Conservation (phyloP, 768 basidiomycete genomes). For the Rhizopogon salebrosus region DNA sequence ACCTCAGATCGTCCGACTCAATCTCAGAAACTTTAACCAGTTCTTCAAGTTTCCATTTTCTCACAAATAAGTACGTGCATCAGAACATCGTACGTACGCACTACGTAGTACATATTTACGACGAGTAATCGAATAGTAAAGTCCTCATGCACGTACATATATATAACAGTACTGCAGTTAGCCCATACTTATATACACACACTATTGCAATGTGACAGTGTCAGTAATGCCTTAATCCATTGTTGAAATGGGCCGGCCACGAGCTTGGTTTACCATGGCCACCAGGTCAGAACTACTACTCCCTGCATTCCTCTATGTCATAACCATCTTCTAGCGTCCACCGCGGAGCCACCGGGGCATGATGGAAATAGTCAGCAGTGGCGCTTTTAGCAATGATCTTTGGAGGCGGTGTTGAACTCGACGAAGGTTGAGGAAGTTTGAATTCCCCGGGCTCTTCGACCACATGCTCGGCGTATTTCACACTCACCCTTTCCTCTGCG, state of each 20-base stretch:
- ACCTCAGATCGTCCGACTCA: no score
- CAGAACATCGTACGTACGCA: no score
- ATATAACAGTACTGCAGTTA: no score
- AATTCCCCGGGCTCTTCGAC: background rate
- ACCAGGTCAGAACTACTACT: background rate
- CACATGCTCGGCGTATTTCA: background rate
- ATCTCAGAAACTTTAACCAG: no score
- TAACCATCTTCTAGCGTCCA: background rate
- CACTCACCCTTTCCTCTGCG: background rate
- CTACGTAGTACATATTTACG: no score
- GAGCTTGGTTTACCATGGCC: background rate
- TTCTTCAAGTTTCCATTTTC: no score
- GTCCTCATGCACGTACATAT: no score
- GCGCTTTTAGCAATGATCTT: background rate
- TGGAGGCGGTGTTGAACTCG: background rate
- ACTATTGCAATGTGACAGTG: no score
- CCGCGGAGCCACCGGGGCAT: background rate
- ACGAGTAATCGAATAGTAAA: no score
- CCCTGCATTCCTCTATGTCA: background rate
- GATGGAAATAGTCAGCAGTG: background rate
- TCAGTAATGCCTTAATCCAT: no score
- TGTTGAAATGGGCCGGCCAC: background rate
- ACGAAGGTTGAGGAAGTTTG: background rate
- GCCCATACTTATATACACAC: no score
- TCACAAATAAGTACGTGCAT: no score